Evolutionary conservation across 441 rosid genomes (phyloP), one percentile per base, ranked within the genome.

Genomic region (Jatropha podagrica): DNA sequence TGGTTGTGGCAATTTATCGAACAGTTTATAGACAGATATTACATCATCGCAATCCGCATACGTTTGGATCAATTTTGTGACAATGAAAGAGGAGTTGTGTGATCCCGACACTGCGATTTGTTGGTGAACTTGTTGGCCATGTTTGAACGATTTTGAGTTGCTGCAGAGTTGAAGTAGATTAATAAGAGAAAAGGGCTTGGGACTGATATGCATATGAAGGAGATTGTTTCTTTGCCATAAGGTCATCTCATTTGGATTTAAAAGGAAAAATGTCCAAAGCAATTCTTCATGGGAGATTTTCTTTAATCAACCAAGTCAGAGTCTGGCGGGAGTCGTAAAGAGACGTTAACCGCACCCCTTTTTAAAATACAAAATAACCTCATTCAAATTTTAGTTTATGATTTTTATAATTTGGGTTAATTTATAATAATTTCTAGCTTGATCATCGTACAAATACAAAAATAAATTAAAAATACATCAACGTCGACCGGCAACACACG

Each of bases 121-220:
- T 51, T 80, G 82, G 81, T 84, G 87, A 44, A 81, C 73, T 54
- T 81, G 85, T 71, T 79, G 77, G 70, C 76, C 73, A 32, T 48
- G 85, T 37, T 71, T 62, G 51, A 76, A 56, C 7, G 83, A 72
- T 67, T 72, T 72, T n/a, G 79, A 74, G 44, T 70, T 68, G 83
- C 78, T 71, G 78, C 83, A 84, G 40, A 77, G 76, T 65, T 74
- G 79, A 41, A 82, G 83, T 20, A 76, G 73, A 20, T 66, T 67
- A 17, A 20, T 63, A 20, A 38, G 61, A 63, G 59, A 66, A 20
- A 12, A 20, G 23, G 9, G 14, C 44, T 26, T 69, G 42, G 61
- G 62, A 55, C 40, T n/a, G 68, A 48, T 61, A 4, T 27, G 65
- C n/a, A 38, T 7, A 14, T 23, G 65, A 55, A 70, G 18, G 69